Base-by-base conservation (phyloP, 78 protist genomes). In the Dictyostelium intermedium region DNA sequence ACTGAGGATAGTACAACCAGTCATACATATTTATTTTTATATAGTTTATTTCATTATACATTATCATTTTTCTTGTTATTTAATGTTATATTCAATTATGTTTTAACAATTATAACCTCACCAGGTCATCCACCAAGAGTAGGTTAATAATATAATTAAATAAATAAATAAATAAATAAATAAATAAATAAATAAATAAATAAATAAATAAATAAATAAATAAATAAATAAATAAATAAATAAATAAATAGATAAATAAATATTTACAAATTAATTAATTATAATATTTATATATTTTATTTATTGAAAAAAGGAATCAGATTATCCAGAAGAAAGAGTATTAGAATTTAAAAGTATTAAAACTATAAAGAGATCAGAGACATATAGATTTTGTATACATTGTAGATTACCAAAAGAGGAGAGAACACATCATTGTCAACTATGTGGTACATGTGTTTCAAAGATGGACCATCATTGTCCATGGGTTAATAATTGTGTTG, bases 361-460 rank as follows among this genome's bases (percentile, higher is more conserved):
- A 74, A 50, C 56, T 10, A 84, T 91, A 7, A 82, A 83, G 53
- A 77, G 79, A 73, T 79, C 95, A 47, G 72, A 60, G 27, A 43
- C 83, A 14, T 73, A 77, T 56, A 80, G 72, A 41, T 92, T 80
- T 50, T 92, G 96, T 50, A 81, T 80, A 37, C 61, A 87, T 27
- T 82, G 93, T 81, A 32, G 89, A 56, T 81, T 85, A 84, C 91
- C 89, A 70, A 96, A 94, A 78, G 83, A 83, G 1, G 92, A 77
- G 18, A 61, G 98, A 13, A 66, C 98, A 45, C 98, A 97, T 78
- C 98, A 97, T 87, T 97, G 98, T 93, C 53, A 41, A 56, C 30
- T 93, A 23, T 97, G 98, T 91, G 61, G 60, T 23, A 27, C 60
- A 32, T 97, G 97, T 82, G 95, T 95, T 32, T 74, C 74, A 18